Evolutionary conservation across 305 asterid species (phyloP).

Genomic region (Fraxinus ornus): DNA sequence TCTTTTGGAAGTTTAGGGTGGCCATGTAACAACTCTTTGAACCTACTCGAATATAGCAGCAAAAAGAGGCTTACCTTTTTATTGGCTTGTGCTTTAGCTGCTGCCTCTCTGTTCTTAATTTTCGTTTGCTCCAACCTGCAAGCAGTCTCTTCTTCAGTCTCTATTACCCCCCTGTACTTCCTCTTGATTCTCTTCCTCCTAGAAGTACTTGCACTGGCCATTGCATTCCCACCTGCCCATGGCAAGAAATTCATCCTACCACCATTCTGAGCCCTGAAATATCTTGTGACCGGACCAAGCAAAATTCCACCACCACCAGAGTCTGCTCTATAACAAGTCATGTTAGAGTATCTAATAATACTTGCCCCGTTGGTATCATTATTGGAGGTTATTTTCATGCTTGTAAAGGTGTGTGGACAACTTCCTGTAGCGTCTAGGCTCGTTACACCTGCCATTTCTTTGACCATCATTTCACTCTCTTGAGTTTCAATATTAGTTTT

Average conservation of each 20-base stretch:
- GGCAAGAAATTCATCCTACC: background rate
- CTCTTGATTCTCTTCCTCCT: constrained; percentile 29
- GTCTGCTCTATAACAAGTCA: constrained; percentile 31
- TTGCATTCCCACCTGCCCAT: background rate
- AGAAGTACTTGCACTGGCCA: background rate
- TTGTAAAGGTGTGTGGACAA: constrained; percentile 13
- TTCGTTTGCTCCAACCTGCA: constrained; percentile 19
- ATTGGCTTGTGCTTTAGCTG: constrained; percentile 25
- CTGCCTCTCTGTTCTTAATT: constrained; percentile 32
- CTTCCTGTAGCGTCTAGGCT: constrained; percentile 23
- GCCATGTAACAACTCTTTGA: background rate
- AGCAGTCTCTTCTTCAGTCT: constrained; percentile 37
- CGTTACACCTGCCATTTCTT: constrained; percentile 24
- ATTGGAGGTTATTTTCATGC: constrained; percentile 1
- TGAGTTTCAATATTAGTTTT: constrained; percentile 15
- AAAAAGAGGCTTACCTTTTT: constrained; percentile 23
- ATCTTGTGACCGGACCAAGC: constrained; percentile 13
- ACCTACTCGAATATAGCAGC: background rate
- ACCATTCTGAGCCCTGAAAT: background rate
- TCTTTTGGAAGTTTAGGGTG: background rate
- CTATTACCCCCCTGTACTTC: constrained; percentile 31
- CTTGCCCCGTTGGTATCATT: constrained; percentile 14
- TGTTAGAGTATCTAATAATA: constrained; percentile 34
- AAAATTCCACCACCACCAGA: constrained; percentile 18
- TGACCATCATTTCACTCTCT: constrained; percentile 28